Percentiles rank a stretch among this genome's conserved stretches.
phyloP scores from a whole-genome alignment of 768 basidiomycete species.

The Panus rudis region DNA sequence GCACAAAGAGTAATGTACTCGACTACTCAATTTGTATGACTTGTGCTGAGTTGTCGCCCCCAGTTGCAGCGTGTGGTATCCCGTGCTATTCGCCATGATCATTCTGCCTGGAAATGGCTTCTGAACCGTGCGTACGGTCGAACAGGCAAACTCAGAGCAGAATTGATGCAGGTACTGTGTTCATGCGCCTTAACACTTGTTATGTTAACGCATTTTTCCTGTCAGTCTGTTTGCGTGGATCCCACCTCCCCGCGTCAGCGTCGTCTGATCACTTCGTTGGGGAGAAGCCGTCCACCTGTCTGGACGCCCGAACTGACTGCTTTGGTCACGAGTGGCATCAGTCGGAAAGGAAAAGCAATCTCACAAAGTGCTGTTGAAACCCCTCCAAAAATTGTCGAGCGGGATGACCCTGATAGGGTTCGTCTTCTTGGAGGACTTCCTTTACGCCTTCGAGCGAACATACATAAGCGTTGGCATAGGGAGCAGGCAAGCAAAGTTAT shows the following conservation, averaged over 20 bases:
- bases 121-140: constrained; percentile 72
- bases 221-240: constrained; percentile 51
- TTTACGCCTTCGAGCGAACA: constrained; percentile 66
- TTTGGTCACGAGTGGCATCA: constrained; percentile 47
- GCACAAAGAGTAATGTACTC: constrained; percentile 39
- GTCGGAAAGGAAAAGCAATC: constrained; percentile 42
- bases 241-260: constrained; percentile 34
- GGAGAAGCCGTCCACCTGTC: constrained; percentile 53
- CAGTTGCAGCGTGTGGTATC: no score
- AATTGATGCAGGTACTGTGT: constrained; percentile 53
- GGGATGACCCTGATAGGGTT: constrained; percentile 56
- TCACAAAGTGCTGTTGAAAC: constrained; percentile 30
- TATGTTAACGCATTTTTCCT: constrained; percentile 7
- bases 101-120: constrained; percentile 52
- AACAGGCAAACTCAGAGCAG: constrained; percentile 61
- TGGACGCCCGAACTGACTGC: constrained; percentile 58
- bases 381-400: constrained; percentile 53
- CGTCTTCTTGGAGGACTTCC: constrained; percentile 52
- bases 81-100: no score
- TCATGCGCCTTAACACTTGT: constrained; percentile 1
- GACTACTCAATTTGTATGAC: background rate
- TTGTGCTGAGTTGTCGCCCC: constrained; percentile 3
- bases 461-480: constrained; percentile 59
- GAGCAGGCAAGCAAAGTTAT: constrained; percentile 45
- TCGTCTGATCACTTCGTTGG: constrained; percentile 43